Percentiles rank a stretch among this genome's conserved stretches.
phyloP scores from a whole-genome alignment of 495 filamentous ascomycete genomes.

The Neurospora sublineolata region DNA sequence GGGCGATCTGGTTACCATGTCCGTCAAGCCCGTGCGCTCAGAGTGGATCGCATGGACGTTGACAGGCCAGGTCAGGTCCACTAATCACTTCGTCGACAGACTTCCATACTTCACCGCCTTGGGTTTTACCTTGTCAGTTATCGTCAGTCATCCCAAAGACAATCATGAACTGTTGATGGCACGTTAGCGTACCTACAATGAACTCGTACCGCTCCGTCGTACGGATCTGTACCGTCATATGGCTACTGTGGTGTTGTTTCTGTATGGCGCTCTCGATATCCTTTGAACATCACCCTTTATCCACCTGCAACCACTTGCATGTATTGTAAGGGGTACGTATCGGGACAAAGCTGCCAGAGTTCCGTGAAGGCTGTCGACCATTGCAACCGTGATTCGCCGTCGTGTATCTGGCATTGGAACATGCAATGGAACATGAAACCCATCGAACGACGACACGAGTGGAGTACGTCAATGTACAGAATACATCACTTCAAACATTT shows the following conservation, averaged over 20 bases:
- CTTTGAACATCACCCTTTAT: background rate
- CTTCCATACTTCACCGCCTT: background rate
- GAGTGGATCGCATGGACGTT: background rate
- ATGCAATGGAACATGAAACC: background rate
- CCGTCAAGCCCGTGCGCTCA: background rate
- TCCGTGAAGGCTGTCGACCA: background rate
- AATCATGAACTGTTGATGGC: background rate
- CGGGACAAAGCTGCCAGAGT: background rate
- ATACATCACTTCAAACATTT: background rate
- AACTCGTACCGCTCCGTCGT: background rate
- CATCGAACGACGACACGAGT: background rate
- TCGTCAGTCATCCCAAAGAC: background rate
- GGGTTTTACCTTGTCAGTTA: background rate
- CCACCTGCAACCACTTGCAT: background rate
- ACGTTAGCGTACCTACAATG: background rate
- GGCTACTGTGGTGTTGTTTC: background rate
- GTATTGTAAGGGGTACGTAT: background rate
- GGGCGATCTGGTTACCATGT: background rate
- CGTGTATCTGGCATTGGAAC: background rate
- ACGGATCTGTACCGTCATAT: background rate
- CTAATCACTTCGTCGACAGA: background rate
- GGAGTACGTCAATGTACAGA: background rate
- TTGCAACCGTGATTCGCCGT: background rate
- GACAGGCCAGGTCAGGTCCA: background rate
- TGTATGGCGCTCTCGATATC: background rate